Conservation (phyloP, 768 basidiomycete species). For the Boletus tomentosulus region DNA sequence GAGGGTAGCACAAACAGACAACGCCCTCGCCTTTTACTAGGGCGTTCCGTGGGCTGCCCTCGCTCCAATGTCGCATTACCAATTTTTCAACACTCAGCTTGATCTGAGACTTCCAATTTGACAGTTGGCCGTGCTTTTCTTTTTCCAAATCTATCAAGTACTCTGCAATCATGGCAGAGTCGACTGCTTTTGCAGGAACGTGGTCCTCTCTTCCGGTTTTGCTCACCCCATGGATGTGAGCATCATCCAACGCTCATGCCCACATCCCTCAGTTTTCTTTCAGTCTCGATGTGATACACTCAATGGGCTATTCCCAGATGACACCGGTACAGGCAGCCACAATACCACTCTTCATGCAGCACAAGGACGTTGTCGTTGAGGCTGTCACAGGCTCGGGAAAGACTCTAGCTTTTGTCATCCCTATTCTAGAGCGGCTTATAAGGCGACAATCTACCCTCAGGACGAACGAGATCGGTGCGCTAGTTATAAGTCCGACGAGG, state of each 20-base stretch:
- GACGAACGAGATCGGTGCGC: slow-evolving; percentile 82
- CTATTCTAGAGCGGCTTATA: slow-evolving; percentile 81
- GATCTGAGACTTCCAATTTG: slow-evolving; percentile 27
- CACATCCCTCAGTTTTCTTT: not conserved
- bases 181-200: slow-evolving; percentile 68
- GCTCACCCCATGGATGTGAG: slow-evolving; percentile 89
- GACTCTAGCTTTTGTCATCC: slow-evolving; percentile 92
- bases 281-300: slow-evolving; percentile 75
- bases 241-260: slow-evolving; percentile 4
- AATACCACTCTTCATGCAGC: slow-evolving; percentile 93
- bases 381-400: slow-evolving; percentile 99
- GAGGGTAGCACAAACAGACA: slow-evolving; percentile 54
- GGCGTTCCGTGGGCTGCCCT: slow-evolving; percentile 58
- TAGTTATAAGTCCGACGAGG: slow-evolving; percentile 96
- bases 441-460: slow-evolving; percentile 63
- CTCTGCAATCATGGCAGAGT: slow-evolving; percentile 18
- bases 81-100: slow-evolving; percentile 56
- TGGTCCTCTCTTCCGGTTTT: slow-evolving; percentile 74
- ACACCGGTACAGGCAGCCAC: slow-evolving; percentile 97
- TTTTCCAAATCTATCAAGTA: not conserved
- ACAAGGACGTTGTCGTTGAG: slow-evolving; percentile 98
- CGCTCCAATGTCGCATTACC: slow-evolving; percentile 44
- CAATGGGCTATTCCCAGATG: slow-evolving; percentile 86
- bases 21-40: slow-evolving; percentile 71
- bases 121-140: not conserved